These are phyloP conservation scores for Crithidia thermophila DNA, from an alignment of 208 protist genomes.

Conservation along the genomic window DNA sequence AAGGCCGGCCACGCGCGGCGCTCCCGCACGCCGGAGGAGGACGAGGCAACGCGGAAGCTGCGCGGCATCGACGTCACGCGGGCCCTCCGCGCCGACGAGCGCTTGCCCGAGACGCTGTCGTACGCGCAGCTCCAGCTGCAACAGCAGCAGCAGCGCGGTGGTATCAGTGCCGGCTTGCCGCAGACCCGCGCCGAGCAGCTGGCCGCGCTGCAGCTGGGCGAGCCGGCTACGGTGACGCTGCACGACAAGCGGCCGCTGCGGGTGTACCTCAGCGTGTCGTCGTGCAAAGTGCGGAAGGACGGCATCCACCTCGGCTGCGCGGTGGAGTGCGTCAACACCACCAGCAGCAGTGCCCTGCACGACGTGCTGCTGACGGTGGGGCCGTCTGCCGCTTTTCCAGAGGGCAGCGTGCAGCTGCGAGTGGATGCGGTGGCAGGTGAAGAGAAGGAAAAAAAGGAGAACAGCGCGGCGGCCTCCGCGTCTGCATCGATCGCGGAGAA, in stretches of 20 bases:
- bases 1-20: constrained; percentile 10
- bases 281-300: constrained; percentile 55
- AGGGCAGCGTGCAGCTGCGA: constrained; percentile 10
- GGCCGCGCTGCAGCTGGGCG: constrained; percentile 9
- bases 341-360: constrained; percentile 29
- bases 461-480: not conserved
- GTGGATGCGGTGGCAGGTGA: not conserved
- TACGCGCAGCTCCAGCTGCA: constrained; percentile 49
- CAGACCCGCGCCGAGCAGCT: constrained; percentile 7
- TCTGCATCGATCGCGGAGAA: constrained; percentile 36
- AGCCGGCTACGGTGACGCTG: constrained; percentile 38
- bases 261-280: constrained; percentile 32
- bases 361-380: constrained; percentile 20
- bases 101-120: constrained; percentile 63
- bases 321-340: constrained; percentile 50
- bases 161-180: not conserved
- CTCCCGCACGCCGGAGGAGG: constrained; percentile 49
- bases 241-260: constrained; percentile 42
- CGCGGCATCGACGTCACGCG: constrained; percentile 81
- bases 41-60: constrained; percentile 79
- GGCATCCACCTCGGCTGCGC: constrained; percentile 40
- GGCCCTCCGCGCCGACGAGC: constrained; percentile 57
- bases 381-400: constrained; percentile 19
- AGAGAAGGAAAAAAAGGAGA: not conserved
- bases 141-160: not conserved